These are phyloP conservation scores for Calonectria henricotiae DNA, from an alignment of 2,329 filamentous ascomycete species.

Conservation along the genomic window DNA sequence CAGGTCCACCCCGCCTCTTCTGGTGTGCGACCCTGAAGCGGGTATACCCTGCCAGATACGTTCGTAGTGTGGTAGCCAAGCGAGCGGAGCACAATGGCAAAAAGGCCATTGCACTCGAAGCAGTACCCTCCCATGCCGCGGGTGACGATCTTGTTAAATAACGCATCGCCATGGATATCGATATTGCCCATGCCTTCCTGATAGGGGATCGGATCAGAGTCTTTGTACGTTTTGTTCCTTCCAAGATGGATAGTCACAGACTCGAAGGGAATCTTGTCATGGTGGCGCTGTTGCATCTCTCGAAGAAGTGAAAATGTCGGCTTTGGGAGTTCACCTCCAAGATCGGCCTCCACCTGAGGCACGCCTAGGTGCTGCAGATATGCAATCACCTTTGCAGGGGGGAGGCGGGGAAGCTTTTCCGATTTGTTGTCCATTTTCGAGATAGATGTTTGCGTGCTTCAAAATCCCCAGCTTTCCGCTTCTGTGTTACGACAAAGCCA, in stretches of 20 bases:
- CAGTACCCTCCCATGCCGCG: constrained; percentile 30
- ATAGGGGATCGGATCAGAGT: constrained; percentile 24
- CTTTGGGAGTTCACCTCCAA: constrained; percentile 7
- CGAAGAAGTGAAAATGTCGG: constrained; percentile 24
- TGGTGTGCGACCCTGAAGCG: constrained; percentile 3
- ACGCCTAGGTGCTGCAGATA: constrained; percentile 23
- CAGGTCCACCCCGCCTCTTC: constrained; percentile 22
- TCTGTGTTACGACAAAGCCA: neutral
- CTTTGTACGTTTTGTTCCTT: constrained; percentile 3
- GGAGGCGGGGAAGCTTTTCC: neutral
- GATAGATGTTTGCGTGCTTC: too few species aligned
- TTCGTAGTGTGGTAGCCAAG: constrained; percentile 21
- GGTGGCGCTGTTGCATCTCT: constrained; percentile 25
- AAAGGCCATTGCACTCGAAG: constrained; percentile 26
- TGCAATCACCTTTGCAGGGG: constrained; percentile 14
- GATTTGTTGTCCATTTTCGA: constrained; percentile 11
- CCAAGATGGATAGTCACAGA: constrained; percentile 14
- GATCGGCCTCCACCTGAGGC: neutral
- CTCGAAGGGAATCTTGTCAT: constrained; percentile 28
- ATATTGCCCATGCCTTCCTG: constrained; percentile 24
- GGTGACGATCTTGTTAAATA: constrained; percentile 28
- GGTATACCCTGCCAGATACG: constrained; percentile 3
- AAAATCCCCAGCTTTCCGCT: too few species aligned
- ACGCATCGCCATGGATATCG: constrained; percentile 14
- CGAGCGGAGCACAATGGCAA: constrained; percentile 11